phyloP scores from a whole-genome alignment of 169 alveolate genomes.

The Cytauxzoon felis region DNA sequence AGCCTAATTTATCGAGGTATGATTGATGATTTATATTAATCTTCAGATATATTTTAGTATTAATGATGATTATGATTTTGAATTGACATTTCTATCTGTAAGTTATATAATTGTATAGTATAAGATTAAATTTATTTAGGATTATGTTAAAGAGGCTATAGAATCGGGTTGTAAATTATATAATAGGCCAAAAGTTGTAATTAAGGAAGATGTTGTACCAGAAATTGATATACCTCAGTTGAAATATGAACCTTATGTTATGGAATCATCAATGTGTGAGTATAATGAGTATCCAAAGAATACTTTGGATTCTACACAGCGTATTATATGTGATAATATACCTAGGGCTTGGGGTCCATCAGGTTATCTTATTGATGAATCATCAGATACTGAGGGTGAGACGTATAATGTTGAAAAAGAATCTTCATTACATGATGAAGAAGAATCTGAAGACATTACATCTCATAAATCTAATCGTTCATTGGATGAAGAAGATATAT shows the following conservation, averaged over 20 bases:
- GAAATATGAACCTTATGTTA: constrained; percentile 3
- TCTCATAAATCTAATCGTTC: background rate
- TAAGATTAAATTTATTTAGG: background rate
- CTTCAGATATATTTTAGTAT: no score
- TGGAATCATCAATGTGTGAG: background rate
- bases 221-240: background rate
- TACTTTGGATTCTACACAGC: background rate
- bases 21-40: no score
- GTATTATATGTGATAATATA: background rate
- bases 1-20: no score
- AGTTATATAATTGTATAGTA: no score
- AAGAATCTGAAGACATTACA: background rate
- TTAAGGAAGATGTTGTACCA: background rate
- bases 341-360: constrained; percentile 8
- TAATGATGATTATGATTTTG: background rate
- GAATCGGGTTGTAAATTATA: background rate
- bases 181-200: background rate
- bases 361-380: no score
- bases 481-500: background rate
- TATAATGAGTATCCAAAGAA: background rate
- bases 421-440: background rate
- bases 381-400: background rate
- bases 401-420: background rate
- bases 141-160: background rate
- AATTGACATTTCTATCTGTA: constrained; percentile 3